phyloP scores from a whole-genome alignment of 1,139 yeast species.

The Sugiyamaella japonica region DNA sequence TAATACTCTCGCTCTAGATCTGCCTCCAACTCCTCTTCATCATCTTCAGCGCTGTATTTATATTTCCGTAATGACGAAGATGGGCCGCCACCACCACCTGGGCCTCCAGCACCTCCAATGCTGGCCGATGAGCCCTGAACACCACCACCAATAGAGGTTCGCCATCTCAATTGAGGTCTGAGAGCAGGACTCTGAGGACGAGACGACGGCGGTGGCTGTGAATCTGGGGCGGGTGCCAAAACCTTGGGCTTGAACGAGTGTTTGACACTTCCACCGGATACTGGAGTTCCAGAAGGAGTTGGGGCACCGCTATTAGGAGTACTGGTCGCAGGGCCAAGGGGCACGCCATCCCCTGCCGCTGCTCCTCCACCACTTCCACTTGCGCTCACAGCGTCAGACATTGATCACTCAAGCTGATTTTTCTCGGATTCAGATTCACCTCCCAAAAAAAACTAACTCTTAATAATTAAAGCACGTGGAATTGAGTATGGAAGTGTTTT shows the following conservation, averaged over 20 bases:
- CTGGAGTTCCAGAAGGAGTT: background rate
- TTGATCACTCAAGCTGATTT: conserved; percentile 12
- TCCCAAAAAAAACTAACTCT: background rate
- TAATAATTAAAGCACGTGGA: background rate
- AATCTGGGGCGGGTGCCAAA: background rate
- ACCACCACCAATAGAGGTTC: conserved; percentile 19
- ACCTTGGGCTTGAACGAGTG: conserved; percentile 1
- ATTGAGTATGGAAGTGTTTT: too few species aligned
- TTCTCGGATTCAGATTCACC: background rate
- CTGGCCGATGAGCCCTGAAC: background rate
- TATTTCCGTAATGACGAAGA: conserved; percentile 19
- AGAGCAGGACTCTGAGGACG: conserved; percentile 17
- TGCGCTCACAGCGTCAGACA: conserved; percentile 12
- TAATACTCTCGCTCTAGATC: conserved; percentile 62
- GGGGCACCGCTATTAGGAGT: background rate
- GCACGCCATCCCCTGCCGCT: conserved; percentile 1
- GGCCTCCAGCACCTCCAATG: background rate
- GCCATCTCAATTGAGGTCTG: conserved; percentile 27
- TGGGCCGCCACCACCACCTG: background rate
- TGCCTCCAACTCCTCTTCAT: conserved; percentile 59
- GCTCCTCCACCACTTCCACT: conserved; percentile 7
- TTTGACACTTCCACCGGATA: background rate
- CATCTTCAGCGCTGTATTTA: conserved; percentile 62
- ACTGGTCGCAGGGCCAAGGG: background rate
- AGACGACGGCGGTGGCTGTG: conserved; percentile 1